phyloP scores from a whole-genome alignment of 2,329 filamentous ascomycete species.

The Tolypocladium tropicale region DNA sequence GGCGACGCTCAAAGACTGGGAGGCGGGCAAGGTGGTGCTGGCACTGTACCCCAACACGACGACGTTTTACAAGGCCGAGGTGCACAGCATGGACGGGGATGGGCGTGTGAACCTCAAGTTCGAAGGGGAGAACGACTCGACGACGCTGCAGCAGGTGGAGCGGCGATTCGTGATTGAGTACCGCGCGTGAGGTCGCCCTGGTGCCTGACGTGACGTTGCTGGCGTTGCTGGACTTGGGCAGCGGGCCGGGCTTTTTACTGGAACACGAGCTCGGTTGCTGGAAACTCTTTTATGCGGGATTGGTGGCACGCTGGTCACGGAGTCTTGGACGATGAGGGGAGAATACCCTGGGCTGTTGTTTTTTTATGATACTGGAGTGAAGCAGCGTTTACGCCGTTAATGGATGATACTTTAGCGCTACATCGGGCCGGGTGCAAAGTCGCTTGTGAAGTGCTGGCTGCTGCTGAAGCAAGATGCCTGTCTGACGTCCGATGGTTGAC shows the following conservation, averaged over 20 bases:
- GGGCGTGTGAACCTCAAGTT: slow-evolving; percentile 59
- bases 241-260: not conserved
- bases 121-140: slow-evolving; percentile 66
- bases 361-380: not conserved
- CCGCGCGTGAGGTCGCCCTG: slow-evolving; percentile 21
- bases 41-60: slow-evolving; percentile 77
- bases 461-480: too few relatives aligned
- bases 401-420: not conserved
- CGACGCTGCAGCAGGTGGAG: slow-evolving; percentile 66
- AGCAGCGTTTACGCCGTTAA: not conserved
- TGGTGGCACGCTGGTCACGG: not conserved
- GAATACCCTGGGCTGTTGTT: not conserved
- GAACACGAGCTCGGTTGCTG: not conserved
- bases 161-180: slow-evolving; percentile 70
- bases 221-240: not conserved
- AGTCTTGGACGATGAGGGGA: not conserved
- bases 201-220: not conserved
- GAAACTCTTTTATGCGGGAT: not conserved
- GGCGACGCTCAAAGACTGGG: slow-evolving; percentile 46
- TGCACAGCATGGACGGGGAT: slow-evolving; percentile 55
- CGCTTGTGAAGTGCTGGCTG: too few relatives aligned
- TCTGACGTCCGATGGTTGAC: too few relatives aligned
- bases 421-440: too few relatives aligned
- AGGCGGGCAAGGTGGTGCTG: slow-evolving; percentile 61
- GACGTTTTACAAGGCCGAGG: slow-evolving; percentile 76